These are phyloP conservation scores for Backusella psychrophila DNA, from an alignment of 192 early-diverging fungal genomes.

Conservation along the genomic window DNA sequence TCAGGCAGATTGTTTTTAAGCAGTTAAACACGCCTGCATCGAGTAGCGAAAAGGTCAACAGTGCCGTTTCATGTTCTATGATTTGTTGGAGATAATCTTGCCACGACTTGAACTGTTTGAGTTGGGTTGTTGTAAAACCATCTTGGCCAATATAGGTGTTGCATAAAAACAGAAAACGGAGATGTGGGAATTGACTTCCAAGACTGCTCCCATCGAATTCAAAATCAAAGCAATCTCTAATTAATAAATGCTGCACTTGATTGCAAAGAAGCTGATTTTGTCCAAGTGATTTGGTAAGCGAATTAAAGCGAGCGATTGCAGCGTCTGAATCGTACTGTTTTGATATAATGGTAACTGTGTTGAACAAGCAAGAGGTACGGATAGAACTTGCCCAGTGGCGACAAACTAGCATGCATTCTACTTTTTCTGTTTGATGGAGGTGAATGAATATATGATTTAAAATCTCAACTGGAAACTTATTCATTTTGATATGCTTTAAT, in stretches of 20 bases:
- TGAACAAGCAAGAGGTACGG: not conserved
- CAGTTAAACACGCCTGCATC: not conserved
- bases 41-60: not conserved
- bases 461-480: not conserved
- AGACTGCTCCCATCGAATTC: not conserved
- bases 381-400: not conserved
- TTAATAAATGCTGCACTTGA: not conserved
- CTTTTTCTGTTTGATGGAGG: not conserved
- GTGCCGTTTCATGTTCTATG: not conserved
- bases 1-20: not conserved
- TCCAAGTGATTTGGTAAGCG: not conserved
- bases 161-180: not conserved
- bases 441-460: not conserved
- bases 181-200: not conserved
- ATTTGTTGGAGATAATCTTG: not conserved
- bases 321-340: not conserved
- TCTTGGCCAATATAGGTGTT: not conserved
- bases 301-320: not conserved
- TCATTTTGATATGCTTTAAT: not conserved
- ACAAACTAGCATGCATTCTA: not conserved
- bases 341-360: not conserved
- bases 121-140: not conserved
- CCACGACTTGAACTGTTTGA: not conserved
- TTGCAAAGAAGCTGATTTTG: not conserved
- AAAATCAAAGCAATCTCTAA: not conserved